Evolutionary conservation across 352 stramenopile species (phyloP), one percentile per base, ranked within the genome.

Genomic region (Pythium brachiatum): DNA sequence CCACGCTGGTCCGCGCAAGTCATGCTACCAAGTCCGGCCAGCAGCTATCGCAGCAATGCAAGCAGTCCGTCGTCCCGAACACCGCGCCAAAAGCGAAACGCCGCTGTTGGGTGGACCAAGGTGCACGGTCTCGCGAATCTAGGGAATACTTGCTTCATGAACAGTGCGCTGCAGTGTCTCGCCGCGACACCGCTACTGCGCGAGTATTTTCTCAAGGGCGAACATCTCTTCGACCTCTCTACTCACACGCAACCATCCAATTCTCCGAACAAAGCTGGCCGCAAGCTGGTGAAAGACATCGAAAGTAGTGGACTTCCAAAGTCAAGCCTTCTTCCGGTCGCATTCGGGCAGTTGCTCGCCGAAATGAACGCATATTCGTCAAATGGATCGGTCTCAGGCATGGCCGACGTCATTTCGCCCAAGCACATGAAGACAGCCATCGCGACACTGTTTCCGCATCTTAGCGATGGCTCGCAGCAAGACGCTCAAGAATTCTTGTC

Each of bases 401-500:
- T 78, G 41, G 63, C 47, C 7, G 70, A 68, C 20, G 64, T 70
- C 9, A 71, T 97, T 16, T 70, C 75, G n/a, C 92, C 92, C 2
- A 66, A 69, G 20, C 57, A 66, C 9, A 88, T 98, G 66, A 93
- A 96, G 55, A 71, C 74, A 20, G 73, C 83, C 2, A 69, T 98
- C 15, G 72, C 68, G 9, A 72, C 68, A 23, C 83, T 97, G 44
- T 89, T 94, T 31, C 83, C 86, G 1, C 75, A 97, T 39, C 98
- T 99, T 64, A 64, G 69, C 13, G 96, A 97, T 13, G 86, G 94
- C 53, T 82, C 86, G 7, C 97, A 99, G 73, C 96, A 99, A 60
- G 97, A 99, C 70, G 86, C 92, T 3, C 92, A 99, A 64, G 97
- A 99, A 64, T 86, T 99, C 13, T 70, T 99, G 0, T 74, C 76